A percentile compares a stretch with the other conserved stretches of the same genome.
These are phyloP conservation scores for Ophiostoma novo-ulmi DNA, from an alignment of 2,329 filamentous ascomycete species.

Conservation along the genomic window DNA sequence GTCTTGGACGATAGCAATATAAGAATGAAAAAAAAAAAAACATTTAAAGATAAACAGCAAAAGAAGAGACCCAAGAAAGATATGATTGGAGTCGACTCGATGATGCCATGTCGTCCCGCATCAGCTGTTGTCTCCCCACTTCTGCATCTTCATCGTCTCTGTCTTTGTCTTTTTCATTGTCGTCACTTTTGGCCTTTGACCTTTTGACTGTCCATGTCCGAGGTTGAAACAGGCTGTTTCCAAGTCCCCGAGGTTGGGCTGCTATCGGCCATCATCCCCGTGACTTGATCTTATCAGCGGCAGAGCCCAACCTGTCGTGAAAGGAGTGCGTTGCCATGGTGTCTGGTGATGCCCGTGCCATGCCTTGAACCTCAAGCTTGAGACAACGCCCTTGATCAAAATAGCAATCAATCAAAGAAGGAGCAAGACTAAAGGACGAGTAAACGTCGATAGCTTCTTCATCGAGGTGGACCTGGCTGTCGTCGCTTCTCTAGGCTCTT, in stretches of 20 bases:
- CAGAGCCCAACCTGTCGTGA: not conserved
- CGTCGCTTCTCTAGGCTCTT: not conserved
- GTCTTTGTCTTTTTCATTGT: not conserved
- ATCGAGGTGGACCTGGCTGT: not conserved
- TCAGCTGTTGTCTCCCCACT: not conserved
- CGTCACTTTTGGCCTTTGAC: no score
- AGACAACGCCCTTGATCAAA: no score
- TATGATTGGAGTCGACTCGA: not conserved
- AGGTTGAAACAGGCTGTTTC: not conserved
- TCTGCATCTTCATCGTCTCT: not conserved
- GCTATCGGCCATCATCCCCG: not conserved
- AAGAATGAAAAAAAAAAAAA: not conserved
- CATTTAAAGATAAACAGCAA: not conserved
- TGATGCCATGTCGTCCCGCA: not conserved
- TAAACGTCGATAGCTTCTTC: not conserved
- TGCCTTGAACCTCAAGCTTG: not conserved
- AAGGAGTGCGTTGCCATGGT: not conserved
- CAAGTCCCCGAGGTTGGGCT: not conserved
- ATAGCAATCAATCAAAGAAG: not conserved
- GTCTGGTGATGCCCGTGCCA: not conserved
- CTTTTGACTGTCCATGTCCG: not conserved
- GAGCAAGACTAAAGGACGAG: not conserved
- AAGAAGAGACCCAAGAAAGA: no score
- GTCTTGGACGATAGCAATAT: no score
- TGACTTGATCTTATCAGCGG: not conserved